Evolutionary conservation across 176 grass and related monocot genomes (phyloP).

Genomic region (Dendrocalamus sinicus): DNA sequence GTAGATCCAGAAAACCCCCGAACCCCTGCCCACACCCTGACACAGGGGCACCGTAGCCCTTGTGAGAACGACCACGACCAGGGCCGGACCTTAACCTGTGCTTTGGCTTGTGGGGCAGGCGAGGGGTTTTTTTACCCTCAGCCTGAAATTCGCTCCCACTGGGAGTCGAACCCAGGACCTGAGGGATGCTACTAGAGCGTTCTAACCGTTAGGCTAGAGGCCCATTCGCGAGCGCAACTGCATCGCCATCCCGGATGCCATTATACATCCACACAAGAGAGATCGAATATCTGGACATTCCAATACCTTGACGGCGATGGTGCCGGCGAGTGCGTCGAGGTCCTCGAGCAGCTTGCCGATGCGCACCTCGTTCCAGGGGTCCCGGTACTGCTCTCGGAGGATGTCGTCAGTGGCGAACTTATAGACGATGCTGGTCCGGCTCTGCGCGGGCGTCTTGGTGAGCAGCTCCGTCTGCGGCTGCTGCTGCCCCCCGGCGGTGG

Average conservation of each 20-base stretch:
- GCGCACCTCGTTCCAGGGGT: constrained; percentile 87
- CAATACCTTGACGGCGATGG: constrained; percentile 85
- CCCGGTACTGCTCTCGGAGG: constrained; percentile 84
- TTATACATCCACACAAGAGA: not conserved
- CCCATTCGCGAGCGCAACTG: not conserved
- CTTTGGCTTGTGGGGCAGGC: too few species aligned
- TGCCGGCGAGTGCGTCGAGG: constrained; percentile 88
- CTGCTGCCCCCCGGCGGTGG: constrained; percentile 29
- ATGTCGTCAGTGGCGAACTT: constrained; percentile 87
- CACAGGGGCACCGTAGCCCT: too few species aligned
- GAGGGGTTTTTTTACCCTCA: too few species aligned
- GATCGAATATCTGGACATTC: not conserved
- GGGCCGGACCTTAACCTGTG: too few species aligned
- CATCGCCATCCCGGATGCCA: not conserved
- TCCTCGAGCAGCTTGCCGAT: constrained; percentile 96
- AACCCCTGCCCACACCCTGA: too few species aligned
- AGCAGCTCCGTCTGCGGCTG: constrained; percentile 76
- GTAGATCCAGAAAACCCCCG: too few species aligned
- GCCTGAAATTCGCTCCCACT: too few species aligned
- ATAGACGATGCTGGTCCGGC: constrained; percentile 78
- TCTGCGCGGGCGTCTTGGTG: constrained; percentile 77
- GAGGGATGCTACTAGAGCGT: too few species aligned
- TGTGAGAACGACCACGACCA: too few species aligned
- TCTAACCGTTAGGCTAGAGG: too few species aligned
- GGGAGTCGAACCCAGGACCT: too few species aligned